Percentiles rank a stretch among this genome's conserved stretches.
These are phyloP conservation scores for Papiliotrema laurentii DNA, from an alignment of 1,284 basidiomycete species.

Conservation along the genomic window DNA sequence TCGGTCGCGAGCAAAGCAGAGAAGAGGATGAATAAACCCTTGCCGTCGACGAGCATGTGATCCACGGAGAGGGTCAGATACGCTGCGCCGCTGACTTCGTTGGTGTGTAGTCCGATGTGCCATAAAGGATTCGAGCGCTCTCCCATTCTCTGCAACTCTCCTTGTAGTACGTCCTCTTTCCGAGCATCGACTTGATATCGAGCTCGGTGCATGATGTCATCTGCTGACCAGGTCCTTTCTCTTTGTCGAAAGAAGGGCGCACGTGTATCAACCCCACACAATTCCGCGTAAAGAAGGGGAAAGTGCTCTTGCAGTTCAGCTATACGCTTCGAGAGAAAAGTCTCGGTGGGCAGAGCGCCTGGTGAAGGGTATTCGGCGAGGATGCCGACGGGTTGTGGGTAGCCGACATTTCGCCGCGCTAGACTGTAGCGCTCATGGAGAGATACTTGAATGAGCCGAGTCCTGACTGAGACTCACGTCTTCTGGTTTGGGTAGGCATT, in stretches of 20 bases:
- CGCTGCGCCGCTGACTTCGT: not conserved
- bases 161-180: too few relatives aligned
- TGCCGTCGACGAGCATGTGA: conserved; percentile 22
- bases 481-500: too few relatives aligned
- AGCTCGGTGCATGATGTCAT: conserved; percentile 10
- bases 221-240: conserved; percentile 6
- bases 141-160: too few relatives aligned
- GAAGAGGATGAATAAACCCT: conserved; percentile 14
- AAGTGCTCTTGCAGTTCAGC: conserved; percentile 25
- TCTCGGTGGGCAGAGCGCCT: conserved; percentile 9
- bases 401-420: conserved; percentile 22
- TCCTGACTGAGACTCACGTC: too few relatives aligned
- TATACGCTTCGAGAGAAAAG: conserved; percentile 18
- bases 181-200: too few relatives aligned
- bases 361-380: conserved; percentile 19
- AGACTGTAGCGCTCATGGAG: conserved; percentile 28
- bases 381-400: conserved; percentile 20
- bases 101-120: conserved; percentile 9
- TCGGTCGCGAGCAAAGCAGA: conserved; percentile 11
- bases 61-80: conserved; percentile 12
- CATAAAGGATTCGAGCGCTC: too few relatives aligned
- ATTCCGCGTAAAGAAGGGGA: conserved; percentile 21
- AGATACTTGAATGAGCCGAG: too few relatives aligned
- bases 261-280: conserved; percentile 10
- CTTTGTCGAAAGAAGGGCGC: conserved; percentile 10